phyloP scores from a whole-genome alignment of 2,329 filamentous ascomycete species.

The Diaporthe sp. region DNA sequence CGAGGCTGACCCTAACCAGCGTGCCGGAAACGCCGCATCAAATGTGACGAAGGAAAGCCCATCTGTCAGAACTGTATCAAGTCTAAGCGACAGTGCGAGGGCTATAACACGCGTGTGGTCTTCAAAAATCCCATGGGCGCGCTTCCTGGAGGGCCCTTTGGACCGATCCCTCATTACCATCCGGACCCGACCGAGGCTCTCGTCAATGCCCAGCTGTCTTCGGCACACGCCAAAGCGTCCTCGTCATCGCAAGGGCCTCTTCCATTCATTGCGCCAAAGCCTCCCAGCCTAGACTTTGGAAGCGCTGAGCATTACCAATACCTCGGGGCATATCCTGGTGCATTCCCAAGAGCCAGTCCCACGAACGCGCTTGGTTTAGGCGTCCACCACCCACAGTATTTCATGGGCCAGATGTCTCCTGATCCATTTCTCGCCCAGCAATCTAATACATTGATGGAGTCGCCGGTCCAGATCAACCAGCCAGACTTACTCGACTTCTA shows the following conservation, averaged over 20 bases:
- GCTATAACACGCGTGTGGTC: slow-evolving; percentile 84
- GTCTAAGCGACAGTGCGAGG: slow-evolving; percentile 86
- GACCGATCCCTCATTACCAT: slow-evolving; percentile 59
- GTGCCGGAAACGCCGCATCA: slow-evolving; percentile 94
- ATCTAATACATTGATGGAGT: slow-evolving; percentile 10
- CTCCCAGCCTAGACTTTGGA: slow-evolving; percentile 55
- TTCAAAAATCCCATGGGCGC: slow-evolving; percentile 81
- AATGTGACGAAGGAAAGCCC: slow-evolving; percentile 92
- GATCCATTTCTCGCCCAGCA: slow-evolving; percentile 30
- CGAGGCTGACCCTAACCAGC: slow-evolving; percentile 63
- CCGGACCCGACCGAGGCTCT: slow-evolving; percentile 61
- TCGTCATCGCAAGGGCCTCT: slow-evolving; percentile 54
- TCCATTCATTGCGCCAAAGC: slow-evolving; percentile 67
- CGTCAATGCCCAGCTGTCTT: slow-evolving; percentile 59
- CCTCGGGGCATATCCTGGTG: slow-evolving; percentile 50
- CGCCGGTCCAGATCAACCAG: slow-evolving; percentile 36
- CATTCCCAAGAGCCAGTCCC: slow-evolving; percentile 43
- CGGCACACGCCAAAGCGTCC: slow-evolving; percentile 55
- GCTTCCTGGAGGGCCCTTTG: slow-evolving; percentile 64
- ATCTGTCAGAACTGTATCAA: slow-evolving; percentile 89
- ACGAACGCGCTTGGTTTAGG: slow-evolving; percentile 43
- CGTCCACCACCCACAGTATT: slow-evolving; percentile 39
- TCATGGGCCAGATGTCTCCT: slow-evolving; percentile 37
- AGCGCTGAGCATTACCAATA: slow-evolving; percentile 49
- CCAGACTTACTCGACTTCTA: slow-evolving; percentile 34